A percentile compares a stretch with the other conserved stretches of the same genome.
phyloP scores from a whole-genome alignment of 495 filamentous ascomycete genomes.

The Sporormia fimetaria region DNA sequence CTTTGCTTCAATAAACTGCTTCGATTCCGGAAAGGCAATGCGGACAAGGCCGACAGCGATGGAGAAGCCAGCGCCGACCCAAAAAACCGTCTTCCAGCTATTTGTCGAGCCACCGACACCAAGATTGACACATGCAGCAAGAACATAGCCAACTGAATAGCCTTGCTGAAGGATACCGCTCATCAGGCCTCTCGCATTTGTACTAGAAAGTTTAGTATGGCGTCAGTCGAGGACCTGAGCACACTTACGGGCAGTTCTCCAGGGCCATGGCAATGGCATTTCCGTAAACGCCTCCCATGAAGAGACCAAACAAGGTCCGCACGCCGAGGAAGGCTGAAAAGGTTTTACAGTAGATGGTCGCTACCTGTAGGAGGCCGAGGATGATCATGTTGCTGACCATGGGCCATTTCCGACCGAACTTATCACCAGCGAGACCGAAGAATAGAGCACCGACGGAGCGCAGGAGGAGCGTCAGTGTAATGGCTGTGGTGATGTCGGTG shows the following conservation, averaged over 20 bases:
- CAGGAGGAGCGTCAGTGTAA: constrained; percentile 62
- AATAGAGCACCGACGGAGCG: constrained; percentile 57
- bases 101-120: constrained; percentile 47
- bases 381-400: constrained; percentile 62
- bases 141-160: constrained; percentile 63
- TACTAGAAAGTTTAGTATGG: not conserved
- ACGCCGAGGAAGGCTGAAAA: constrained; percentile 62
- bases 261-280: constrained; percentile 73
- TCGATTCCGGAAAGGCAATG: constrained; percentile 56
- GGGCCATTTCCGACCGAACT: constrained; percentile 70
- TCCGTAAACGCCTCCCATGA: constrained; percentile 76
- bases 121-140: constrained; percentile 59
- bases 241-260: constrained; percentile 54
- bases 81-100: constrained; percentile 56
- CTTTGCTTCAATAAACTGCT: constrained; percentile 56
- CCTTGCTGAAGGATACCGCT: constrained; percentile 70
- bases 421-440: constrained; percentile 64
- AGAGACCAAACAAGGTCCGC: constrained; percentile 59
- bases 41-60: constrained; percentile 53
- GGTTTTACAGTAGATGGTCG: constrained; percentile 55
- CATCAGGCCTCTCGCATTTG: constrained; percentile 59
- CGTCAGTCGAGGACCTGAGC: not conserved
- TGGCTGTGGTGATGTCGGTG: constrained; percentile 59
- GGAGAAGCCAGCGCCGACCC: constrained; percentile 51
- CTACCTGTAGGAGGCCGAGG: constrained; percentile 56